These are phyloP conservation scores for Kalmanozyma brasiliensis DNA, from an alignment of 1,284 basidiomycete species.

Conservation along the genomic window DNA sequence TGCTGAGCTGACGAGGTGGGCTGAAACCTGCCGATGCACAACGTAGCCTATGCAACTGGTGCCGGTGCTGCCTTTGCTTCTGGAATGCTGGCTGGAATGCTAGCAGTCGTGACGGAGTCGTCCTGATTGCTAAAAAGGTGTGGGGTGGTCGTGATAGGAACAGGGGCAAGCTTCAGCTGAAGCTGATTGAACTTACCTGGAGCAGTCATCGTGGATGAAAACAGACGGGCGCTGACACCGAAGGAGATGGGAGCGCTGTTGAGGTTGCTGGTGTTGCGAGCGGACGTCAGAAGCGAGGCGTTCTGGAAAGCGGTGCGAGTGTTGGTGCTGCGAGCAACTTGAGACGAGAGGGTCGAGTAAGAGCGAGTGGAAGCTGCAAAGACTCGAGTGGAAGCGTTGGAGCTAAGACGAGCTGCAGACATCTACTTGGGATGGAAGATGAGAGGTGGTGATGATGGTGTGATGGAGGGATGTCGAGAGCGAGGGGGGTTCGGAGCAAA, in stretches of 20 bases:
- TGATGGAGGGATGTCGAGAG: background rate
- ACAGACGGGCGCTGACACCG: conserved; percentile 16
- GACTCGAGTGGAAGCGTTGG: conserved; percentile 37
- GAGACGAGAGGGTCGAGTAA: conserved; percentile 36
- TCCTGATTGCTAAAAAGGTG: no score
- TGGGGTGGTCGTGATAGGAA: no score
- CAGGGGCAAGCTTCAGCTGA: no score
- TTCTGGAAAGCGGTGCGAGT: conserved; percentile 17
- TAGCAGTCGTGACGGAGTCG: no score
- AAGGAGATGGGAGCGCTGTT: conserved; percentile 9
- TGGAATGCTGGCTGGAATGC: no score
- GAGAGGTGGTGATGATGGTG: background rate
- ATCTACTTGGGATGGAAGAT: conserved; percentile 31
- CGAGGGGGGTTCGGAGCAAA: conserved; percentile 12
- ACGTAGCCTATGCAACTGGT: background rate
- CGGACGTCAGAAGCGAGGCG: conserved; percentile 14
- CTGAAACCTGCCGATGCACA: no score
- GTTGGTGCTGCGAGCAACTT: conserved; percentile 34
- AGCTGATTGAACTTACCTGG: conserved; percentile 31
- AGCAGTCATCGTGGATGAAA: conserved; percentile 42
- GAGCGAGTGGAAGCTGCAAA: conserved; percentile 26
- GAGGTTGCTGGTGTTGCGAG: conserved; percentile 14
- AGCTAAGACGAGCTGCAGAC: conserved; percentile 38
- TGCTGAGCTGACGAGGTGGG: no score
- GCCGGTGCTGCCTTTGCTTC: background rate